These are phyloP conservation scores for Lavandula angustifolia DNA, from an alignment of 257 asterid species.

Conservation along the genomic window DNA sequence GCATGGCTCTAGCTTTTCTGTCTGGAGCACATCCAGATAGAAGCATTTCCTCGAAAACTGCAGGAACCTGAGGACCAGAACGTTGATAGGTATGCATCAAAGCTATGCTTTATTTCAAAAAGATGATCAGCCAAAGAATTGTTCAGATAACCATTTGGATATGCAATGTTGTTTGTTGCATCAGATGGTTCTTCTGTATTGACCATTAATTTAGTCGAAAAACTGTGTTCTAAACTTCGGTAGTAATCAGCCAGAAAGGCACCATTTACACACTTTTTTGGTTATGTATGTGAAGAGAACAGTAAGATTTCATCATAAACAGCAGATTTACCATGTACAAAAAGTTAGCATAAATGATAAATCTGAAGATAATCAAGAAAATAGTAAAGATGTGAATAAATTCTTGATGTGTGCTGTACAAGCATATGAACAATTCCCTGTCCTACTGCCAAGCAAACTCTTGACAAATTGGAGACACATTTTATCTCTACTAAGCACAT, in stretches of 20 bases:
- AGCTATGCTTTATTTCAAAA: too few species aligned
- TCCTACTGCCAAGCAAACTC: not conserved
- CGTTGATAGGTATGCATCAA: not conserved
- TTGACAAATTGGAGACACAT: not conserved
- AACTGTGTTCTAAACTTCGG: too few species aligned
- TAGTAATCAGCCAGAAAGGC: too few species aligned
- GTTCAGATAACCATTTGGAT: too few species aligned
- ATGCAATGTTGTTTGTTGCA: too few species aligned
- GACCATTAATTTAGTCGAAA: too few species aligned
- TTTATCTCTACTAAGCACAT: slow-evolving; percentile 19
- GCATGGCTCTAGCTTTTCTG: slow-evolving; percentile 92
- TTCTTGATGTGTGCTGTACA: not conserved
- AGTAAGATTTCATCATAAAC: not conserved
- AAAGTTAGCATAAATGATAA: not conserved
- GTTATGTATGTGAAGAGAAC: not conserved
- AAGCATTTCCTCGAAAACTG: slow-evolving; percentile 92
- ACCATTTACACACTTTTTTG: not conserved
- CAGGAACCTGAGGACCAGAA: slow-evolving; percentile 72
- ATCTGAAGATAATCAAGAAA: not conserved
- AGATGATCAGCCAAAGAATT: too few species aligned
- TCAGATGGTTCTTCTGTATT: too few species aligned
- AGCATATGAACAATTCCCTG: not conserved
- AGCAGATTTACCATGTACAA: not conserved
- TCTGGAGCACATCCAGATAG: slow-evolving; percentile 82
- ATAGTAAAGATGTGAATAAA: not conserved